These are phyloP conservation scores for Bipolaris bicolor DNA, from an alignment of 2,329 filamentous ascomycete species.

Conservation along the genomic window DNA sequence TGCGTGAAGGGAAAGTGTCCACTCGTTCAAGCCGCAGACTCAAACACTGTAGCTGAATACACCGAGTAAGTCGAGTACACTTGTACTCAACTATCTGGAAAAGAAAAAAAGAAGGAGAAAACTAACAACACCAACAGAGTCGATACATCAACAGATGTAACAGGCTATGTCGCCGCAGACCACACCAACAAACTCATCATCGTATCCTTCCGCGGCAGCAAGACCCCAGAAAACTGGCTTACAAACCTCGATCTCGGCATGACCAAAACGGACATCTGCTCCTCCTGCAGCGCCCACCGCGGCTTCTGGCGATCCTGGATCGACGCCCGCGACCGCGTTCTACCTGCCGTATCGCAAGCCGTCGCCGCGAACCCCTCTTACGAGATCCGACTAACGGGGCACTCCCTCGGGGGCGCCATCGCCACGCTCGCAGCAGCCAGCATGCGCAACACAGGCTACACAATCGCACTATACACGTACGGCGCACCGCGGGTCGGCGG, in stretches of 20 bases:
- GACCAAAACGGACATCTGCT: constrained; percentile 51
- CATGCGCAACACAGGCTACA: constrained; percentile 38
- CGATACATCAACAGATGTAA: constrained; percentile 49
- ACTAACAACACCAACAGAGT: constrained; percentile 15
- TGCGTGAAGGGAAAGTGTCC: constrained; percentile 58
- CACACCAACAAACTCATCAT: constrained; percentile 60
- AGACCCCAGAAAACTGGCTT: constrained; percentile 66
- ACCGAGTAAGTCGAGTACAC: constrained; percentile 17
- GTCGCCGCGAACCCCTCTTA: constrained; percentile 58
- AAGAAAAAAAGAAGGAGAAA: too few species aligned
- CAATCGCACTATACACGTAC: constrained; percentile 60
- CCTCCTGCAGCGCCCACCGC: constrained; percentile 61
- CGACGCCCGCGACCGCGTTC: constrained; percentile 56
- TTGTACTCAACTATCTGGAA: too few species aligned
- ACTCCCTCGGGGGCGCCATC: constrained; percentile 72
- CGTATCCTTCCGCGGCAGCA: constrained; percentile 64
- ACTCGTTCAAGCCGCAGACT: constrained; percentile 53
- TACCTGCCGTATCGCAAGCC: constrained; percentile 55
- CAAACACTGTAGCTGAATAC: constrained; percentile 55
- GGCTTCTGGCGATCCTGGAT: constrained; percentile 67
- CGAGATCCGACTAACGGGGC: constrained; percentile 65
- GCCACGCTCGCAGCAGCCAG: constrained; percentile 66
- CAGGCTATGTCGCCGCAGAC: constrained; percentile 56
- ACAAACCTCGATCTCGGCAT: constrained; percentile 58
- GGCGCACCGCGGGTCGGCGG: constrained; percentile 73